phyloP scores from a whole-genome alignment of 495 filamentous ascomycete genomes.

The Penicillium pulvis region DNA sequence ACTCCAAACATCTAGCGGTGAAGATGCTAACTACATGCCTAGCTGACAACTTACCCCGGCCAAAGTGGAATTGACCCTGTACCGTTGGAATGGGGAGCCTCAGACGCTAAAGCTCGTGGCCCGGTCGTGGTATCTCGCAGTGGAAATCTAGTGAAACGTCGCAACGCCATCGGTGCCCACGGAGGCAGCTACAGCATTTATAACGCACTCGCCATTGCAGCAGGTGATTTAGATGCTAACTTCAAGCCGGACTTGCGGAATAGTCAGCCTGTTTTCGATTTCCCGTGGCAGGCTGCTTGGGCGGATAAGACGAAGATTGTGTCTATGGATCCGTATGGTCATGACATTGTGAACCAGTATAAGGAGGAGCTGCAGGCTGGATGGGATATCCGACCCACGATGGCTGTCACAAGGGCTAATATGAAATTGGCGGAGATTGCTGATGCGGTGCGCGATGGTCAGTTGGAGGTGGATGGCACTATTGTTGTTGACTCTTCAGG shows the following conservation, averaged over 20 bases:
- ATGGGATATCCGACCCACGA: constrained; percentile 93
- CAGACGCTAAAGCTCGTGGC: constrained; percentile 72
- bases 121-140: constrained; percentile 88
- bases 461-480: constrained; percentile 83
- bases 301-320: constrained; percentile 92
- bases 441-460: constrained; percentile 76
- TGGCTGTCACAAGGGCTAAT: constrained; percentile 91
- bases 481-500: constrained; percentile 82
- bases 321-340: constrained; percentile 93
- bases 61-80: constrained; percentile 93
- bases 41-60: constrained; percentile 86
- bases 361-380: constrained; percentile 56
- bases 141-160: constrained; percentile 72
- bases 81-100: constrained; percentile 82
- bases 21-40: not conserved
- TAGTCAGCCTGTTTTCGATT: constrained; percentile 84
- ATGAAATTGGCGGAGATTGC: constrained; percentile 96
- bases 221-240: constrained; percentile 79
- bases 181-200: constrained; percentile 98
- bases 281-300: constrained; percentile 91
- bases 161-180: constrained; percentile 89
- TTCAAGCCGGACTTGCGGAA: constrained; percentile 95
- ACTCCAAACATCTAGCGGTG: not conserved
- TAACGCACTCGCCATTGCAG: constrained; percentile 89
- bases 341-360: constrained; percentile 59